phyloP scores from a whole-genome alignment of 164 flowering plant species.

The Chloranthus sessilifolius region DNA sequence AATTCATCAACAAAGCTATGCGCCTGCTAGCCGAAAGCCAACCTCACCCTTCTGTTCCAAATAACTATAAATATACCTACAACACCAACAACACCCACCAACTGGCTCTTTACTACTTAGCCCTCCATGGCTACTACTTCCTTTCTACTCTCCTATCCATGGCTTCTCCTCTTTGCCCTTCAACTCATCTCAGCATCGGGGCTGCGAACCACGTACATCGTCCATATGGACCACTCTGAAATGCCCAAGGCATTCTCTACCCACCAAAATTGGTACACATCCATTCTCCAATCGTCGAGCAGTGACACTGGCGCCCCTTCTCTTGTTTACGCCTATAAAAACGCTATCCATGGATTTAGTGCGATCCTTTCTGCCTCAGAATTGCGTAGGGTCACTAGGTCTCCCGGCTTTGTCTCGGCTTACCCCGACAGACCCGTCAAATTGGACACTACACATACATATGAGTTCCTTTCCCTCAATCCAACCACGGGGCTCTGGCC shows the following conservation, averaged over 20 bases:
- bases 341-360: constrained; percentile 47
- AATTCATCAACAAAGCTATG: too few species aligned
- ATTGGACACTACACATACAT: constrained; percentile 51
- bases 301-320: background rate
- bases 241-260: constrained; percentile 40
- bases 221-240: constrained; percentile 55
- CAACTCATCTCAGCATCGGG: background rate
- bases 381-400: constrained; percentile 19
- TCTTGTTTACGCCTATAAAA: constrained; percentile 35
- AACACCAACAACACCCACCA: too few species aligned
- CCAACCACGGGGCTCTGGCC: constrained; percentile 42
- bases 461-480: constrained; percentile 41
- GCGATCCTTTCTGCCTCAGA: constrained; percentile 15
- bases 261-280: constrained; percentile 37
- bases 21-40: too few species aligned
- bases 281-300: constrained; percentile 26
- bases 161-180: constrained; percentile 10
- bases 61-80: too few species aligned
- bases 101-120: background rate
- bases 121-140: constrained; percentile 6
- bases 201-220: constrained; percentile 29
- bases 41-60: too few species aligned
- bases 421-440: constrained; percentile 22
- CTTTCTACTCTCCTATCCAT: constrained; percentile 9
- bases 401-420: constrained; percentile 33